Evolutionary conservation across 1,284 basidiomycete genomes (phyloP), one percentile per base, ranked within the genome.

Genomic region (Somion occarium): DNA sequence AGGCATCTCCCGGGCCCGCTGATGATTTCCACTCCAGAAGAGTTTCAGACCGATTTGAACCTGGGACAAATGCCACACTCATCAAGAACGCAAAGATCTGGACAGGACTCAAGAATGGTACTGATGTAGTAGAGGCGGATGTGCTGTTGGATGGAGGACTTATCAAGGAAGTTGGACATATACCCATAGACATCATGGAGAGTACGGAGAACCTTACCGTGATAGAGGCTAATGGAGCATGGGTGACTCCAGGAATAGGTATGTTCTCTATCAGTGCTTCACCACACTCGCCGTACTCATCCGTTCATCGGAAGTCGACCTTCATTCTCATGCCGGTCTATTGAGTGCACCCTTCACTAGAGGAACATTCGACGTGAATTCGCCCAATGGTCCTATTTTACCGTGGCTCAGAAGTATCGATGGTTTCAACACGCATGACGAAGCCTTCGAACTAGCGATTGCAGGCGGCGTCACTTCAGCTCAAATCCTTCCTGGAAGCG

Each of bases 31-130:
- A 24, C 4, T 63, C 68, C 25, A 78, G 92, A 12, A 75, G 75
- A 5, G 66, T 64, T 30, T 91, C 84, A 3, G 91, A 94, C 62
- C 73, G 91, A 38, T 89, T 79, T 59, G 88, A 85, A 49, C 66
- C 69, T 4, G 85, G 83, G 2, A 86, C 85, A 0, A 75, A 75
- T 38, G 70, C 83, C 2, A 82, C 83, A 5, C 72, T 86, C 59
- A 84, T 95, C 58, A 76, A 76, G 63, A 93, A 95, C 64, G 90
- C 82, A 1, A 83, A 81, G 0, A 75, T 96, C 18, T 91, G 91
- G 77, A 92, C 88, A 0, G 91, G 91, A 18, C 78, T 76, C 43
- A 67, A 82, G 30, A 79, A 83, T 47, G 85, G 83, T 3, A 78
- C 75, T 18, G 80, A 87, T 58, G 69, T 88, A 34, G 64, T 89